These are phyloP conservation scores for Rickenella mellea DNA, from an alignment of 768 basidiomycete species.

Conservation along the genomic window DNA sequence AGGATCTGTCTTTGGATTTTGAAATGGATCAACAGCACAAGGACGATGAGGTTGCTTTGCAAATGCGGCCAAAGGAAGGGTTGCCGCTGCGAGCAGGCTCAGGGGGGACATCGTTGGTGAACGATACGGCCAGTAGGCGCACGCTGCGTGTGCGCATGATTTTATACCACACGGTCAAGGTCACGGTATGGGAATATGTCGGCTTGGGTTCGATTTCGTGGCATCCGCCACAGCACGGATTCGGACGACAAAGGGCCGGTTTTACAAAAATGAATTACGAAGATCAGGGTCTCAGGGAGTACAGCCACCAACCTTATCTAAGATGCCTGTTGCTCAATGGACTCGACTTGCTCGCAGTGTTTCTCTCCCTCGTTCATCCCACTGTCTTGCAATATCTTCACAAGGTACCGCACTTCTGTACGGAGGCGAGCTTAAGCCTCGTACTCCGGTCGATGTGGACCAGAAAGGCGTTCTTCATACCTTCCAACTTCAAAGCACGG, in stretches of 20 bases:
- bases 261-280: no score
- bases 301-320: background rate
- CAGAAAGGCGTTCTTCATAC: slow-evolving; percentile 15
- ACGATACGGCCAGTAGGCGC: no score
- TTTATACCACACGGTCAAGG: no score
- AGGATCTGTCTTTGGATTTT: slow-evolving; percentile 41
- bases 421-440: slow-evolving; percentile 33
- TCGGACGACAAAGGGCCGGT: no score
- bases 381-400: slow-evolving; percentile 23
- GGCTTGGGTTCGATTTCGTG: no score
- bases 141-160: no score
- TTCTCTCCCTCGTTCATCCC: slow-evolving; percentile 30
- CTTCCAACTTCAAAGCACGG: slow-evolving; percentile 13
- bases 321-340: slow-evolving; percentile 13
- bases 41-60: slow-evolving; percentile 1
- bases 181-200: no score
- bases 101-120: no score
- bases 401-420: slow-evolving; percentile 25
- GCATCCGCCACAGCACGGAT: no score
- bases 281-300: no score
- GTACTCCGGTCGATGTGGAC: slow-evolving; percentile 28
- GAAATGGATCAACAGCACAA: slow-evolving; percentile 29
- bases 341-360: slow-evolving; percentile 14
- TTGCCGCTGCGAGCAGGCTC: no score
- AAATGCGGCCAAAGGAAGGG: background rate